Conservation (phyloP, 495 filamentous ascomycete species). For the Aspergillus ellipticus region DNA sequence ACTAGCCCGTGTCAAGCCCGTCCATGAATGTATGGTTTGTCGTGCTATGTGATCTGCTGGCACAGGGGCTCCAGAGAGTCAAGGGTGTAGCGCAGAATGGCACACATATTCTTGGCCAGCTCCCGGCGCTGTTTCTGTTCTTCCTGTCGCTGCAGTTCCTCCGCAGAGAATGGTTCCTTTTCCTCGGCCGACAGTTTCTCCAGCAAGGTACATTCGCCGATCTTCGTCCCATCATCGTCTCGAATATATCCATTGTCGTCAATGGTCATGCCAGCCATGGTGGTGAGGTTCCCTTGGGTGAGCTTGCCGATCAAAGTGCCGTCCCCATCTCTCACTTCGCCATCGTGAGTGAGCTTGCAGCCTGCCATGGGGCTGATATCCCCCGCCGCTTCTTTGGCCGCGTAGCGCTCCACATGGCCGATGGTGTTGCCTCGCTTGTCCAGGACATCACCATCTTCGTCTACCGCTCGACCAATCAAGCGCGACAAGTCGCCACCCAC, state of each 20-base stretch:
- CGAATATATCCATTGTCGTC: slow-evolving; percentile 76
- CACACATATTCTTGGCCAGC: slow-evolving; percentile 67
- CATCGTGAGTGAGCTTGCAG: slow-evolving; percentile 69
- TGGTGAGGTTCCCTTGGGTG: slow-evolving; percentile 62
- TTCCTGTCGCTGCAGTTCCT: slow-evolving; percentile 44
- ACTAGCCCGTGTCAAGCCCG: too few relatives aligned
- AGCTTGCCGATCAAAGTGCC: slow-evolving; percentile 72
- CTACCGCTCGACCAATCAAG: slow-evolving; percentile 66
- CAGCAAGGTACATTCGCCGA: slow-evolving; percentile 55
- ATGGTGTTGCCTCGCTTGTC: slow-evolving; percentile 71
- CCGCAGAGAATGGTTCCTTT: slow-evolving; percentile 9
- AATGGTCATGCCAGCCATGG: slow-evolving; percentile 67
- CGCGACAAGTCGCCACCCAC: slow-evolving; percentile 61
- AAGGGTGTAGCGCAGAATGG: slow-evolving; percentile 67
- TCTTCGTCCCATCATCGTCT: slow-evolving; percentile 65
- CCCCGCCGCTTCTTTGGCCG: slow-evolving; percentile 60
- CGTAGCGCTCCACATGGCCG: slow-evolving; percentile 71
- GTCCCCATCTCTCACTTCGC: slow-evolving; percentile 70
- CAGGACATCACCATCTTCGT: slow-evolving; percentile 71
- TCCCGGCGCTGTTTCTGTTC: slow-evolving; percentile 54
- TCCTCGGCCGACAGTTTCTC: slow-evolving; percentile 2
- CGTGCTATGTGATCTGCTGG: slow-evolving; percentile 67
- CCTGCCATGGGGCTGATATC: slow-evolving; percentile 70
- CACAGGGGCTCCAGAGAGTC: slow-evolving; percentile 75
- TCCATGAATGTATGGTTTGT: too few relatives aligned